Base-by-base conservation (phyloP, 108 stramenopile genomes). In the Tribonema minus region DNA sequence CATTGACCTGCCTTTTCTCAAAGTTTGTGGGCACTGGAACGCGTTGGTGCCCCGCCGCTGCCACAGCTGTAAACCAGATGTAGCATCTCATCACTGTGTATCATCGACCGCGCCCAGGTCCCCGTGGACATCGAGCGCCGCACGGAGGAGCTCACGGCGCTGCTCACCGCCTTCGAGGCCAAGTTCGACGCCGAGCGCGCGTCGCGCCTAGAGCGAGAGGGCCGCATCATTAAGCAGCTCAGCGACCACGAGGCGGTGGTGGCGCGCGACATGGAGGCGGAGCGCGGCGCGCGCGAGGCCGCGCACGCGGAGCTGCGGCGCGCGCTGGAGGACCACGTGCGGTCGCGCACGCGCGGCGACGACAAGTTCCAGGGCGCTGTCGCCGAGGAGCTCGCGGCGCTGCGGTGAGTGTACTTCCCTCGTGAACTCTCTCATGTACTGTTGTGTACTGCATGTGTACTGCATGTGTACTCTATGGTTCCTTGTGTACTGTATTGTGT, bases 191-290 rank as follows among this genome's bases (percentile, higher is more conserved):
- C 77, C 60, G 96, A 97, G 74, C 83, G 92, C 29, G 84, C 82
- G 37, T 83, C 90, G 64, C 80, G 96, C 32, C 71, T 95, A 38
- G 82, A 83, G 54, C 64, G 96, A 54, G 96, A 97, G 70, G 96
- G 91, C 4, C 71, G 86, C 54, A 87, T 97, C 38, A 68, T 92
- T 70, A 91, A 92, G 75, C 94, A 94, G 80, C 88, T 95, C 64
- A 89, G 90, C 61, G 88, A 90, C 62, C 94, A 94, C 74, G 89
- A 91, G 58, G 72, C 85, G 67, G 86, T 88, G 5, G 90, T 90
- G 39, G 82, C 87, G 25, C 69, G 74, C 2, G 65, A 82, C 25
- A 92, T 93, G 83, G 87, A 86, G 23, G 7, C 29, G 27, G 83
- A 84, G 40, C 35, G 83, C 60, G 82, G 64, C 40, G 61, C 76